Base-by-base conservation (phyloP, 1,284 basidiomycete species). In the Austropuccinia psidii region DNA sequence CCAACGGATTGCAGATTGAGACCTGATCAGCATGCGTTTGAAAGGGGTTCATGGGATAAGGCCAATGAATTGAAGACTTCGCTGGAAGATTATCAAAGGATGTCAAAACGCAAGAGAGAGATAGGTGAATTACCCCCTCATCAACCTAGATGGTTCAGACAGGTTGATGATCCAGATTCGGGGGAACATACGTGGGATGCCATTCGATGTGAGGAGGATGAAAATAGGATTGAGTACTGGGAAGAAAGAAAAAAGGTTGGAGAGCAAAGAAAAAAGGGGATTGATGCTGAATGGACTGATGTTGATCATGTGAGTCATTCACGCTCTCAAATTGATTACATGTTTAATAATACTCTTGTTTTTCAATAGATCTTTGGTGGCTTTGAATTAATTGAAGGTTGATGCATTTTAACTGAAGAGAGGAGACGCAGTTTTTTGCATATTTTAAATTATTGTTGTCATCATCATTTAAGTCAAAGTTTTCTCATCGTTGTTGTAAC, bases 1-100 rank as follows among this genome's bases (percentile, higher is more conserved):
- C 91, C 92, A 0, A 98, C 95, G 1, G 95, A 98, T 82, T 98
- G 94, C 80, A 87, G 95, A 0, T 82, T 97, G 55, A 87, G 95
- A 0, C 94, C 93, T 0, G 95, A 98, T 80, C 91, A 97, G 81
- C 85, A 91, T 33, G 93, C 93, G n/a, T 96, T 96, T 78, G 93
- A 97, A 61, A 64, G 72, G 13, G 79, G 78, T 58, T 57, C 74
- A 33, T 79, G 77, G 75, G 93, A 97, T 77, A 83, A 86, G 41
- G 95, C 95, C 57, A 96, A 98, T 80, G 86, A 85, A 69, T 83
- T 97, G 76, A 98, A 98, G 83, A 84, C 85, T 31, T 84, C 84
- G 75, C 91, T 97, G 79, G 95, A 98, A 80, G 91, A 96, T 76
- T 86, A 85, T 78, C 95, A 98, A 83, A 85, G 95, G 0, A 83